These are phyloP conservation scores for Aegilops tauschii DNA, from an alignment of 176 grass and related monocot genomes.

Conservation along the genomic window DNA sequence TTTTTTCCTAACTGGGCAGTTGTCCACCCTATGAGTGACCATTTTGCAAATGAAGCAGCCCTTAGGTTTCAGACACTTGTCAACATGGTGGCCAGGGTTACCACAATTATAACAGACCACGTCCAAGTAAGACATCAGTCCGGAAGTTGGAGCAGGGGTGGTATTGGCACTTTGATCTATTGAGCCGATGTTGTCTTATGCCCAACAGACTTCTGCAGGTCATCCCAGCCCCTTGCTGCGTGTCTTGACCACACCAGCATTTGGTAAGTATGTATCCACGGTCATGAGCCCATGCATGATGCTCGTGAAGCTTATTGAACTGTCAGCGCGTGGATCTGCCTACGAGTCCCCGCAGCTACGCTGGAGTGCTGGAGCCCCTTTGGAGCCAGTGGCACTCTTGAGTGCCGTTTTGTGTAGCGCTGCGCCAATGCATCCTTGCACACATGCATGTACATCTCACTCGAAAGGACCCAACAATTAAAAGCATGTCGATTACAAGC, in stretches of 20 bases:
- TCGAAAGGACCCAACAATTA: background rate
- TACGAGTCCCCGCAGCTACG: background rate
- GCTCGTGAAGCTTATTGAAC: background rate
- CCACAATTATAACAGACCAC: no score
- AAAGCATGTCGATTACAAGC: background rate
- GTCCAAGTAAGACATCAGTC: no score
- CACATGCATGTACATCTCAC: background rate
- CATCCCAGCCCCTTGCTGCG: background rate
- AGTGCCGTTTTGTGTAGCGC: background rate
- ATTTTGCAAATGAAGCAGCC: no score
- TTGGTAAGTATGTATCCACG: background rate
- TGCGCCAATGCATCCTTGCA: background rate
- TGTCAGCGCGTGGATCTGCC: conserved; percentile 18
- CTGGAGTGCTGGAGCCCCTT: background rate
- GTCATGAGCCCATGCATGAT: background rate
- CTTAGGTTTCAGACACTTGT: no score
- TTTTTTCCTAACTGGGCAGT: no score
- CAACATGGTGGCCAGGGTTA: no score
- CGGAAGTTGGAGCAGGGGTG: no score
- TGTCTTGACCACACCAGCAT: conserved; percentile 17
- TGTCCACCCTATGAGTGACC: no score
- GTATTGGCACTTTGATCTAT: no score
- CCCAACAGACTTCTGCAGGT: background rate
- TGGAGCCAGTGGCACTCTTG: background rate
- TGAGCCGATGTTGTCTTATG: background rate